Conservation (phyloP, 305 asterid genomes). For the Nicotiana rustica region DNA sequence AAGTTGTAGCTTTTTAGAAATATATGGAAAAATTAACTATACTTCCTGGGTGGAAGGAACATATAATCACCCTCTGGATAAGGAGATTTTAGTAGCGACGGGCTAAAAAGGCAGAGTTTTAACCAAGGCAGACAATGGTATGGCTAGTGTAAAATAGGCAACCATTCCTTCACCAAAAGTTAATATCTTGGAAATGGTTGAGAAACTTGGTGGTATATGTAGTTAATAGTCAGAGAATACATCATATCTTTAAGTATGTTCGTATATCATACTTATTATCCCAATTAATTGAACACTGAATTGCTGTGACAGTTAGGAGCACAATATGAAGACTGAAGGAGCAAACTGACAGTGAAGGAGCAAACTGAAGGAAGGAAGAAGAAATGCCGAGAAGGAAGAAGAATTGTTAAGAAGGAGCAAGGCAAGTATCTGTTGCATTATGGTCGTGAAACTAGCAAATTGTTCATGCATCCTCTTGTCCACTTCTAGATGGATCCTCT, state of each 20-base stretch:
- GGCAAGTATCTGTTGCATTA: too few species aligned
- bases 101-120: not conserved
- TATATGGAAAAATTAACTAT: too few species aligned
- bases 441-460: too few species aligned
- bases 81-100: not conserved
- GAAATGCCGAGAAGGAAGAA: too few species aligned
- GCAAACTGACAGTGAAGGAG: not conserved
- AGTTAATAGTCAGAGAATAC: constrained; percentile 11
- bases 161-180: not conserved
- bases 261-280: not conserved
- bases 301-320: not conserved
- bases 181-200: not conserved
- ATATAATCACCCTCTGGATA: too few species aligned
- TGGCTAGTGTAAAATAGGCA: not conserved
- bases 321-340: not conserved
- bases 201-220: constrained; percentile 4
- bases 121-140: not conserved
- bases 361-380: too few species aligned
- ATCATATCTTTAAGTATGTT: not conserved
- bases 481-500: too few species aligned
- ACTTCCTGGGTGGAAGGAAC: too few species aligned
- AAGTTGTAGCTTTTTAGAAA: too few species aligned
- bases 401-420: too few species aligned
- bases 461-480: too few species aligned
- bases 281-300: constrained; percentile 9